These are phyloP conservation scores for Gentiana straminea DNA, from an alignment of 257 asterid species.

Conservation along the genomic window DNA sequence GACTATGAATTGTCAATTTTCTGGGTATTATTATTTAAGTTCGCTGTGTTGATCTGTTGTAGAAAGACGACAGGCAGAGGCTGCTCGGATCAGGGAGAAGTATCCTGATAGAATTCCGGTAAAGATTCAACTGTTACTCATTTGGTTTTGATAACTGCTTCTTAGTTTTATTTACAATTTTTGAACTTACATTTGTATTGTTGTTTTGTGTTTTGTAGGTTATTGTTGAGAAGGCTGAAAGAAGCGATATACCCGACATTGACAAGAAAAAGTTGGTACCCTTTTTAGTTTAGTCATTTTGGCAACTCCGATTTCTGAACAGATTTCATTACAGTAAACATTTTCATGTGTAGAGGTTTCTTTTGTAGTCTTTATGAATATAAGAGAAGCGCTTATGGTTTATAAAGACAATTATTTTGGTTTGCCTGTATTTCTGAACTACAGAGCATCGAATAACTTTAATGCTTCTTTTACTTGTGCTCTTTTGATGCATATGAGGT, in stretches of 20 bases:
- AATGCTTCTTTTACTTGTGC: no score
- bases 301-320: background rate
- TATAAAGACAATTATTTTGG: no score
- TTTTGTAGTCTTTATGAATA: no score
- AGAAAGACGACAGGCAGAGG: slow-evolving; percentile 97
- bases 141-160: background rate
- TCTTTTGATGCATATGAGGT: no score
- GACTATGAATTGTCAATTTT: background rate
- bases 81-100: slow-evolving; percentile 94
- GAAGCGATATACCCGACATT: slow-evolving; percentile 87
- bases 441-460: no score
- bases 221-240: slow-evolving; percentile 85
- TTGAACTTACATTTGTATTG: no score
- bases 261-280: slow-evolving; percentile 83
- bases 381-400: no score
- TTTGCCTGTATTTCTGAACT: no score
- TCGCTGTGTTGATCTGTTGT: background rate
- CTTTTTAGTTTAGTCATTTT: background rate
- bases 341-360: no score
- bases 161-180: background rate
- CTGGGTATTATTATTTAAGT: no score
- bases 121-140: slow-evolving; percentile 6
- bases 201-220: slow-evolving; percentile 28
- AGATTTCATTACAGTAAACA: no score
- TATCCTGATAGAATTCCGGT: slow-evolving; percentile 98